Evolutionary conservation across 345 rosid genomes (phyloP).

Genomic region (Populus tremula): DNA sequence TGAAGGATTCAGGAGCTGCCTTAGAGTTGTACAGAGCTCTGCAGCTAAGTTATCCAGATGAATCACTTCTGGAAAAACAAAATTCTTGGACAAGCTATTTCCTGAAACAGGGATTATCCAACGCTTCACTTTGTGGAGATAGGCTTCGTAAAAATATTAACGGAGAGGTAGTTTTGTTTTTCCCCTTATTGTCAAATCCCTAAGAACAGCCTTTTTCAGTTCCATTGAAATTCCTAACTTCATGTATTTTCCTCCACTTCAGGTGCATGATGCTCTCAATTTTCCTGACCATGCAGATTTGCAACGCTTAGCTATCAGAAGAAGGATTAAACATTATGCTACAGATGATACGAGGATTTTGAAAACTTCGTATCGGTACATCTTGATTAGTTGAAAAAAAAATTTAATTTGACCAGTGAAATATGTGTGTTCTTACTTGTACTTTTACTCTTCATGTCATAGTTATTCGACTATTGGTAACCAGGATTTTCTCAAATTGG

Average conservation of each 20-base stretch:
- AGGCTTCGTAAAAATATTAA: constrained; percentile 24
- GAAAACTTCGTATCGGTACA: constrained; percentile 64
- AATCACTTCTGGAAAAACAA: constrained; percentile 45
- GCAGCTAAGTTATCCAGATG: constrained; percentile 51
- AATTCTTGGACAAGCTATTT: constrained; percentile 51
- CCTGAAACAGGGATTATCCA: constrained; percentile 45
- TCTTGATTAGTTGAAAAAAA: not conserved
- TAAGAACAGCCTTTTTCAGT: not conserved
- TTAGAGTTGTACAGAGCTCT: constrained; percentile 69
- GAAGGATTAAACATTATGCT: constrained; percentile 46
- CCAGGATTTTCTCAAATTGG: constrained; percentile 56
- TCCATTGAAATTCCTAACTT: not conserved
- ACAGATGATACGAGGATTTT: constrained; percentile 41
- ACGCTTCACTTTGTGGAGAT: constrained; percentile 32
- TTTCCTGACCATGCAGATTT: constrained; percentile 52
- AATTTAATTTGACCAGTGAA: not conserved
- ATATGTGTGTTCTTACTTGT: not conserved
- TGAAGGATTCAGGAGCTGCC: constrained; percentile 46
- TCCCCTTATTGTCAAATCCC: not conserved
- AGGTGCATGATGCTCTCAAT: constrained; percentile 66
- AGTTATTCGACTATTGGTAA: constrained; percentile 42
- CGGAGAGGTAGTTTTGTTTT: constrained; percentile 42
- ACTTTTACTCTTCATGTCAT: constrained; percentile 21
- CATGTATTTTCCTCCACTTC: constrained; percentile 21
- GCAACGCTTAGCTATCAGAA: constrained; percentile 54